Conservation (phyloP, 768 basidiomycete genomes). For the Collybia mongolica region DNA sequence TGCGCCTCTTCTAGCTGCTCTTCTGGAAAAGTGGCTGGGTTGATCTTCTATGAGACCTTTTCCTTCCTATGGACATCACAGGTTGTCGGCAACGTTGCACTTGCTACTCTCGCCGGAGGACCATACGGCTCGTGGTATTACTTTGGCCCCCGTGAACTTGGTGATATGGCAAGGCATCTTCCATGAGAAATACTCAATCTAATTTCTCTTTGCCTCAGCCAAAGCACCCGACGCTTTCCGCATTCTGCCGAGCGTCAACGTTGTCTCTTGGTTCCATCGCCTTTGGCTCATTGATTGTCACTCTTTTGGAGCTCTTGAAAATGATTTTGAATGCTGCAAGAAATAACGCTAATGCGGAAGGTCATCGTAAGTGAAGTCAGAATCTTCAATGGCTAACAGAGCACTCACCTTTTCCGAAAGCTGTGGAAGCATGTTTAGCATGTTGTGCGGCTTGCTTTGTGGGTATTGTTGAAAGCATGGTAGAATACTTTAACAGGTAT, state of each 20-base stretch:
- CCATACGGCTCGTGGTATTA: constrained; percentile 82
- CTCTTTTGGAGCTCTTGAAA: constrained; percentile 67
- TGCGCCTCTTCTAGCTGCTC: constrained; percentile 58
- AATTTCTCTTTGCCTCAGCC: constrained; percentile 38
- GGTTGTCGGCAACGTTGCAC: constrained; percentile 74
- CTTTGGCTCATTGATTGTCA: constrained; percentile 83
- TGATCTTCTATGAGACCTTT: constrained; percentile 77
- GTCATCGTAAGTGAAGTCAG: constrained; percentile 53
- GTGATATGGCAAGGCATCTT: constrained; percentile 51
- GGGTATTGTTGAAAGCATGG: constrained; percentile 64
- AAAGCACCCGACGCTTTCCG: constrained; percentile 64
- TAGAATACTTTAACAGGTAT: constrained; percentile 80
- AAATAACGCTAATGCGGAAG: constrained; percentile 60
- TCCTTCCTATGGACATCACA: constrained; percentile 87
- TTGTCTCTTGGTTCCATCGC: constrained; percentile 82
- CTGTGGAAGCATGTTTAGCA: constrained; percentile 70
- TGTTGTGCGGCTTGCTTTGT: constrained; percentile 81
- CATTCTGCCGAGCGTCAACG: constrained; percentile 75
- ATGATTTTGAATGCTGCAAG: constrained; percentile 58
- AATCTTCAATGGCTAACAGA: not conserved
- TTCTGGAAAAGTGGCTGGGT: constrained; percentile 70
- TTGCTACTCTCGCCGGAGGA: constrained; percentile 81
- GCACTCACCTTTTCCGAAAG: constrained; percentile 30
- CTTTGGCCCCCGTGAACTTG: constrained; percentile 69
- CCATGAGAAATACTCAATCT: constrained; percentile 3